phyloP scores from a whole-genome alignment of 2,329 filamentous ascomycete species.

The Coleophoma eucalyptorum region DNA sequence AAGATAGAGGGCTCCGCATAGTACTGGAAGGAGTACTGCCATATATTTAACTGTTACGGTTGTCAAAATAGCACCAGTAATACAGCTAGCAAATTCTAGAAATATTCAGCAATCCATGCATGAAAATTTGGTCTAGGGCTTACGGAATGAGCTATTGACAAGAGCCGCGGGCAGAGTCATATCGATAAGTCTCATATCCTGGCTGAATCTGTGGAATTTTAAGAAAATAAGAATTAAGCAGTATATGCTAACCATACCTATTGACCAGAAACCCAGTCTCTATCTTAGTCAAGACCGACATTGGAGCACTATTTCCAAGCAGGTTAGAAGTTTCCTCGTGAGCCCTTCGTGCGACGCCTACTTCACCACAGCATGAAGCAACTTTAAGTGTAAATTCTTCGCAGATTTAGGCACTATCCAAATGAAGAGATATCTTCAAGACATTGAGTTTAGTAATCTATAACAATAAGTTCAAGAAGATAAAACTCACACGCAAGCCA shows the following conservation, averaged over 20 bases:
- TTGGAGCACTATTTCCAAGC: background rate
- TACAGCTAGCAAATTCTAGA: constrained; percentile 12
- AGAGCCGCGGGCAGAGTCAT: constrained; percentile 19
- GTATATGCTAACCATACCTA: constrained; percentile 39
- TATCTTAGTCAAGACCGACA: constrained; percentile 36
- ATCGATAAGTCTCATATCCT: constrained; percentile 31
- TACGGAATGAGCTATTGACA: background rate
- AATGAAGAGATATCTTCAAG: background rate
- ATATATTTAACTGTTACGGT: constrained; percentile 30
- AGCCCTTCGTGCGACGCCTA: background rate
- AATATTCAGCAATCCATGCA: constrained; percentile 5
- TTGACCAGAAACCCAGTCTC: constrained; percentile 39
- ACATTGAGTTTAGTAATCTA: background rate
- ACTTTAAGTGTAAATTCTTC: background rate
- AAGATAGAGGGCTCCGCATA: constrained; percentile 37
- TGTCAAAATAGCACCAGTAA: constrained; percentile 27
- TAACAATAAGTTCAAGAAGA: too few species aligned
- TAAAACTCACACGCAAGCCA: too few species aligned
- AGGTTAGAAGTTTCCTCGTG: background rate
- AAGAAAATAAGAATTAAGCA: constrained; percentile 35
- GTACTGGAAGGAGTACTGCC: constrained; percentile 36
- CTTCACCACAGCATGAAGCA: background rate
- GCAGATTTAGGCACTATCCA: background rate
- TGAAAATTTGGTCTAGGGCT: background rate
- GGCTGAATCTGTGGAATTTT: constrained; percentile 40